Evolutionary conservation across 306 rosid genomes (phyloP).

Genomic region (peach (Prunus persica)): DNA sequence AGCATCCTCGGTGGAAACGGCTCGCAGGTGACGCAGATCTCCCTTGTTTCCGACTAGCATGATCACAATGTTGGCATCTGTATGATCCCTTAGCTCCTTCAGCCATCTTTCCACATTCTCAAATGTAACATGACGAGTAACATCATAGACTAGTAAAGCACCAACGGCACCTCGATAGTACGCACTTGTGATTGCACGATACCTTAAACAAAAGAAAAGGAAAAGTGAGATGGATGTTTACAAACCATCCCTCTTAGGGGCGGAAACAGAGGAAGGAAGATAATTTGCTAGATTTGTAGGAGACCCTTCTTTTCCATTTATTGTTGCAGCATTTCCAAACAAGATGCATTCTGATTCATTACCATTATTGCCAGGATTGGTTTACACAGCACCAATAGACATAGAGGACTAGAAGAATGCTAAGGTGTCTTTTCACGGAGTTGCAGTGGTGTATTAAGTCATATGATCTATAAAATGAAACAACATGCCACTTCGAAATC

Average conservation of each 20-base stretch:
- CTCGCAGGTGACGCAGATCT: constrained; percentile 71
- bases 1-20: constrained; percentile 61
- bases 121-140: constrained; percentile 75
- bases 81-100: constrained; percentile 84
- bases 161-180: constrained; percentile 86
- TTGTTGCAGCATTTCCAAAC: neutral
- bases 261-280: too few species aligned
- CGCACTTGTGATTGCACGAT: constrained; percentile 85
- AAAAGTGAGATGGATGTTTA: constrained; percentile 11
- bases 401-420: neutral
- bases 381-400: neutral
- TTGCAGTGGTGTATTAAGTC: neutral
- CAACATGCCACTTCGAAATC: neutral
- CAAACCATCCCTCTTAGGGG: neutral
- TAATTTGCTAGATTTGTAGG: too few species aligned
- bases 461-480: neutral
- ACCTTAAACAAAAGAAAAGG: constrained; percentile 35
- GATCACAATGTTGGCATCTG: constrained; percentile 74
- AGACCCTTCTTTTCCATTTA: too few species aligned
- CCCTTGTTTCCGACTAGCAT: constrained; percentile 83
- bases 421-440: neutral
- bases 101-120: constrained; percentile 84
- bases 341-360: neutral
- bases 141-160: constrained; percentile 77
- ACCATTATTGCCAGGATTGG: neutral